These are phyloP conservation scores for Exophiala mesophila DNA, from an alignment of 2,329 filamentous ascomycete genomes.

Conservation along the genomic window DNA sequence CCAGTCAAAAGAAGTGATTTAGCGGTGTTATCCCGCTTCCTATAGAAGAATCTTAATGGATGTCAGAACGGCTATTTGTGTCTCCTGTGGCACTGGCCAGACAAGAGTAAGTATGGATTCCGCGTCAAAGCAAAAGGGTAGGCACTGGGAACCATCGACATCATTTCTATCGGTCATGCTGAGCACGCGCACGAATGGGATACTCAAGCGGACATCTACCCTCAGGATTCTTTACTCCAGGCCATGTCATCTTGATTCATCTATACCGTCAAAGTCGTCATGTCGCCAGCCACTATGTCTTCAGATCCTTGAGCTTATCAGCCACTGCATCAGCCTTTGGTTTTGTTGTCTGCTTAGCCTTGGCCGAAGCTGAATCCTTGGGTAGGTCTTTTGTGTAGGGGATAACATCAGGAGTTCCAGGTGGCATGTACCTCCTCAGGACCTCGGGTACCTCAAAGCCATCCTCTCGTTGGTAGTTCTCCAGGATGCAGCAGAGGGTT, in stretches of 20 bases:
- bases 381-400: conserved; percentile 81
- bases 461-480: conserved; percentile 93
- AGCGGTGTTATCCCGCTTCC: too few relatives aligned
- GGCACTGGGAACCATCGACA: too few relatives aligned
- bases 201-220: not conserved
- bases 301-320: conserved; percentile 39
- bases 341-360: conserved; percentile 42
- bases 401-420: conserved; percentile 82
- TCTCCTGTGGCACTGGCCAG: too few relatives aligned
- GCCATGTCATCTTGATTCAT: not conserved
- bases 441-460: conserved; percentile 76
- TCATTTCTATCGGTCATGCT: too few relatives aligned
- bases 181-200: too few relatives aligned
- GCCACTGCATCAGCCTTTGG: conserved; percentile 33
- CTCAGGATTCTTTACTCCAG: not conserved
- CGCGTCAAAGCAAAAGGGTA: too few relatives aligned
- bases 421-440: conserved; percentile 75
- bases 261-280: not conserved
- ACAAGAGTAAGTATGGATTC: too few relatives aligned
- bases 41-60: too few relatives aligned
- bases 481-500: conserved; percentile 87
- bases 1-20: too few relatives aligned
- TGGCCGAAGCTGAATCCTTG: conserved; percentile 64
- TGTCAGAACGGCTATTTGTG: too few relatives aligned
- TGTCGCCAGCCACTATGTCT: conserved; percentile 32